These are phyloP conservation scores for Daldinia loculata DNA, from an alignment of 495 filamentous ascomycete species.

Conservation along the genomic window DNA sequence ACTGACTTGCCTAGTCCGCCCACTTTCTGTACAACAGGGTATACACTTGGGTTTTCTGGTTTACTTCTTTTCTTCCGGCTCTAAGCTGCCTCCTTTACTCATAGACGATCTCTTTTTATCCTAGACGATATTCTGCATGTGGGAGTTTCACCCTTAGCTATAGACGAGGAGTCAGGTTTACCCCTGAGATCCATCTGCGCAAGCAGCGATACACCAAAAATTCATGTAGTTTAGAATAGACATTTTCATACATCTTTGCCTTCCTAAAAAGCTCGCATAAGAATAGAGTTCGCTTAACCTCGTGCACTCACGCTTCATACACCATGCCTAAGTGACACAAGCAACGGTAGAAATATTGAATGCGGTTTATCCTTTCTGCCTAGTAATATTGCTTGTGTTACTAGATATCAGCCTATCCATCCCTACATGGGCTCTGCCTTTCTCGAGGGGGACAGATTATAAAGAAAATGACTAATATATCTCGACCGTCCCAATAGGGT, in stretches of 20 bases:
- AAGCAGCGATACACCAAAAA: constrained; percentile 21
- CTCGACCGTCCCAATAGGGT: constrained; percentile 1
- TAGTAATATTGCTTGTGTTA: neutral
- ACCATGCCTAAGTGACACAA: neutral
- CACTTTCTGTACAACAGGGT: constrained; percentile 1
- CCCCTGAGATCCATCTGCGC: constrained; percentile 25
- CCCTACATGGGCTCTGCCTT: neutral
- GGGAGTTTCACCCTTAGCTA: constrained; percentile 23
- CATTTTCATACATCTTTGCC: neutral
- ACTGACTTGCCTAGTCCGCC: neutral
- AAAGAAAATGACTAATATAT: neutral
- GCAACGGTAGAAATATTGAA: neutral
- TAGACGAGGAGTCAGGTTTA: constrained; percentile 26
- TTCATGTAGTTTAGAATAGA: constrained; percentile 24
- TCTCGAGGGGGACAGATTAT: neutral
- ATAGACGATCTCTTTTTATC: neutral
- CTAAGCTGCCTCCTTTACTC: neutral
- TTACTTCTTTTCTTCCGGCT: neutral
- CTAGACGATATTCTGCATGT: constrained; percentile 1
- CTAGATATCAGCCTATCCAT: neutral
- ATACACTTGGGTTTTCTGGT: neutral
- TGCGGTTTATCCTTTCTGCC: neutral
- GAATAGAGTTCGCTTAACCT: neutral
- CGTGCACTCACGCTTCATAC: neutral
- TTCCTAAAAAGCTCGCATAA: neutral